Base-by-base conservation (phyloP, 495 filamentous ascomycete species). In the Penicillium taxi region DNA sequence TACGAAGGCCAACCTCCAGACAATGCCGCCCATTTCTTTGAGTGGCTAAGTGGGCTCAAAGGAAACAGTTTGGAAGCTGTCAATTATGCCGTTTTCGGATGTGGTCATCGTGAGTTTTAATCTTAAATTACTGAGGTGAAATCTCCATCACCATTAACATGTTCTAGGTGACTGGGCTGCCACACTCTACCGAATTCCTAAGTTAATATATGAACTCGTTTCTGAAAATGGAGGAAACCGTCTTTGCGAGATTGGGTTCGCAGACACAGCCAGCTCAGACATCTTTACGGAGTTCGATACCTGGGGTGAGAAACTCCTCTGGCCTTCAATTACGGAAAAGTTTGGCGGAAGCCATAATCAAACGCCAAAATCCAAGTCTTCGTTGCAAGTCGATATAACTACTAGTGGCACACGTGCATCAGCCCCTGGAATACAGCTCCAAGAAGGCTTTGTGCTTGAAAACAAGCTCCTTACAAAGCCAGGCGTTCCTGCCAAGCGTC, bases 1-100 rank as follows among this genome's bases (percentile, higher is more conserved):
- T 89, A 85, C 37, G 84, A 89, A 44, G 84, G 84, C 4, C 65
- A 83, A 37, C 82, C 84, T 0, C 75, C 83, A 0, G 81, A 87
- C 38, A 87, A 89, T 34, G 84, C 82, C 0, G 67, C 66, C 1
- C 71, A 76, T 33, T 89, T 87, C 47, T 69, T 78, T 26, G 60
- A 70, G 23, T 89, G 82, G 82, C 34, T 86, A 4, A 61, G 70
- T 32, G 41, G 27, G 6, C 52, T 79, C 9, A 66, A 78, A 44
- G 74, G 52, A 0, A 53, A 63, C 17, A 59, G 62, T 9, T 54
- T 81, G 2, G 53, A 71, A 22, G 70, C 67, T 12, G 69, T 77
- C 1, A 61, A 71, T 7, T 89, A 77, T 48, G 67, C 80, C 0
- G 74, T 83, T 7, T 87, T 81, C 50, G 83, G 47, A 16, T 62